Conservation (phyloP, 331 rosid genomes). For the Saraca asoca region DNA sequence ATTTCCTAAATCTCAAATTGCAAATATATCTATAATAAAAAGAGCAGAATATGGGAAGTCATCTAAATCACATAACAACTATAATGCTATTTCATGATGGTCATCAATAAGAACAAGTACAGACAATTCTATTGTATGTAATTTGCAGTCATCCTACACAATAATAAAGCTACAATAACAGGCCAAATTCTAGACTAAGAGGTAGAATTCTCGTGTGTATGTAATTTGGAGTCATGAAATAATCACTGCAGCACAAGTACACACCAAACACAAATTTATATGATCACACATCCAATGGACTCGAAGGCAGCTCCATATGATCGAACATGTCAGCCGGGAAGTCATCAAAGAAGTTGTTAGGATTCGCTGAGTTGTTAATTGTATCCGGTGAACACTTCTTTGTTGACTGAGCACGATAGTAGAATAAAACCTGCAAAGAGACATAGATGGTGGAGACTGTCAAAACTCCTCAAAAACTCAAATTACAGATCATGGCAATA, state of each 20-base stretch:
- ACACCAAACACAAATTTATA: background rate
- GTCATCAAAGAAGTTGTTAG: constrained; percentile 64
- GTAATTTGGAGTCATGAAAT: too few relatives aligned
- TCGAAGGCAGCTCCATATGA: constrained; percentile 47
- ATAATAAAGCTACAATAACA: constrained; percentile 1
- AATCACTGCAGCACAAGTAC: constrained; percentile 1
- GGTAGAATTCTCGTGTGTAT: too few relatives aligned
- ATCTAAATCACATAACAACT: background rate
- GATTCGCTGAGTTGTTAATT: constrained; percentile 26
- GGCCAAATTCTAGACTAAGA: background rate
- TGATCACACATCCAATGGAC: constrained; percentile 25
- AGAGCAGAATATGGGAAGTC: background rate
- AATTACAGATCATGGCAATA: too few relatives aligned
- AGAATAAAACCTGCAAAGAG: too few relatives aligned
- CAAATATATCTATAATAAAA: background rate
- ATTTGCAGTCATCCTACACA: constrained; percentile 6
- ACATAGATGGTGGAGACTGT: too few relatives aligned
- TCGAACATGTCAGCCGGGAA: constrained; percentile 71
- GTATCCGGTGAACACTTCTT: too few relatives aligned
- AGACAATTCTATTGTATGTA: constrained; percentile 3
- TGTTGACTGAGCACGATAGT: too few relatives aligned
- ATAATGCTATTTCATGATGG: background rate
- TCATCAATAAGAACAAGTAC: background rate
- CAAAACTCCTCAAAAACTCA: too few relatives aligned
- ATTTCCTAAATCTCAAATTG: background rate